Evolutionary conservation across 805 yeast genomes (phyloP).

Genomic region (Candida rishiriensis): DNA sequence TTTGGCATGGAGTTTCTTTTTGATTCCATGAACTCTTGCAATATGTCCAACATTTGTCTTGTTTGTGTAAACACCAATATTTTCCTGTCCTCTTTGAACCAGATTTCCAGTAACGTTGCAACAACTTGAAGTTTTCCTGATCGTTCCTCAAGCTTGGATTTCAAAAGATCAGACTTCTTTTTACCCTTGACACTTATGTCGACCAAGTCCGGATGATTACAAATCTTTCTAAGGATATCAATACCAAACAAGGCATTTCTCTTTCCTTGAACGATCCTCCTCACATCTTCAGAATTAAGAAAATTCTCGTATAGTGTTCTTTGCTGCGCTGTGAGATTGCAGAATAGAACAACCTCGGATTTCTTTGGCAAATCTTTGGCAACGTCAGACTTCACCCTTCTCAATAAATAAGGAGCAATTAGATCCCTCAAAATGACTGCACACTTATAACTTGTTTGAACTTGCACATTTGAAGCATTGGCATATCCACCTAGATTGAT

Average conservation of each 20-base stretch:
- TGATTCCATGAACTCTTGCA: conserved; percentile 59
- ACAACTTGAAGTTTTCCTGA: conserved; percentile 94
- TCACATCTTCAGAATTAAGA: conserved; percentile 69
- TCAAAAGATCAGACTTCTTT: conserved; percentile 11
- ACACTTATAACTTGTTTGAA: conserved; percentile 93
- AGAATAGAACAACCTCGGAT: conserved; percentile 90
- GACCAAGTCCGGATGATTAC: conserved; percentile 92
- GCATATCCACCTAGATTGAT: conserved; percentile 98
- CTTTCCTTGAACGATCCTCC: conserved; percentile 67
- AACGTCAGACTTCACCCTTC: conserved; percentile 89
- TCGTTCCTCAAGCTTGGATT: conserved; percentile 37
- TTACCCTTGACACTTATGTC: conserved; percentile 36
- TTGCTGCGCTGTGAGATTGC: conserved; percentile 76
- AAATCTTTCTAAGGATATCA: conserved; percentile 83
- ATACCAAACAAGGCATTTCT: conserved; percentile 85
- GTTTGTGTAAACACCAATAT: conserved; percentile 89
- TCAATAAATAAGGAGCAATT: conserved; percentile 80
- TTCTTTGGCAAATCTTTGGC: conserved; percentile 93
- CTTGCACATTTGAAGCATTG: conserved; percentile 92
- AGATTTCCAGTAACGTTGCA: conserved; percentile 63
- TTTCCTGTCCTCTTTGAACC: conserved; percentile 76
- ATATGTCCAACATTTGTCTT: conserved; percentile 85
- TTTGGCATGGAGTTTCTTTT: conserved; percentile 28
- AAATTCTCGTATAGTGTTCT: conserved; percentile 70
- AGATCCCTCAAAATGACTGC: conserved; percentile 86